A percentile compares a stretch with the other conserved stretches of the same genome.
phyloP scores from a whole-genome alignment of 495 filamentous ascomycete genomes.

The Pyrenula massariospora region DNA sequence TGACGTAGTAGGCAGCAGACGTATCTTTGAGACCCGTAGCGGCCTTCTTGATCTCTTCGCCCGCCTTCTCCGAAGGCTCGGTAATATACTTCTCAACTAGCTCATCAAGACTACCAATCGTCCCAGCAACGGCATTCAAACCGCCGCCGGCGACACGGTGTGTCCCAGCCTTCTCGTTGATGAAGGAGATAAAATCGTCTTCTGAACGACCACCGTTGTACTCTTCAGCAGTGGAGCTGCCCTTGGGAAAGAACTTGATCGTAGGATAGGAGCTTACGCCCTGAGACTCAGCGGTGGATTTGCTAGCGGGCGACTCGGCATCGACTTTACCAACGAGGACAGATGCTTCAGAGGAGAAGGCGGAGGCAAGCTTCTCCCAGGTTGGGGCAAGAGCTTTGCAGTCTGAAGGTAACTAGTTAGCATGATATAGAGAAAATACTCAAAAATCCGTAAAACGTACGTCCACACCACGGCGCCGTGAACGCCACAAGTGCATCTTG shows the following conservation, averaged over 20 bases:
- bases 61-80: conserved; percentile 41
- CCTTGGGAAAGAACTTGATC: conserved; percentile 95
- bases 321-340: conserved; percentile 92
- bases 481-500: conserved; percentile 93
- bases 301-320: conserved; percentile 75
- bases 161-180: conserved; percentile 85
- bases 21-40: conserved; percentile 59
- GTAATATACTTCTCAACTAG: conserved; percentile 57
- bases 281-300: conserved; percentile 62
- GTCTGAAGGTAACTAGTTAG: conserved; percentile 41
- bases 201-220: conserved; percentile 76
- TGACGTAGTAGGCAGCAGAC: conserved; percentile 89
- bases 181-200: conserved; percentile 62
- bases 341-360: conserved; percentile 64
- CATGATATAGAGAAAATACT: neutral
- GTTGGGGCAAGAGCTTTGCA: conserved; percentile 89
- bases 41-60: conserved; percentile 56
- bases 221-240: conserved; percentile 55
- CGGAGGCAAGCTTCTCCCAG: conserved; percentile 78
- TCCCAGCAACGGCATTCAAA: conserved; percentile 70
- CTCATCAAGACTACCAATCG: conserved; percentile 62
- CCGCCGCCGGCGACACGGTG: conserved; percentile 75
- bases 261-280: conserved; percentile 83
- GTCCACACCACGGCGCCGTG: conserved; percentile 94
- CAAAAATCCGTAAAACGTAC: conserved; percentile 42